These are phyloP conservation scores for Crucihimalaya himalaica DNA, from an alignment of 345 rosid genomes.

Conservation along the genomic window DNA sequence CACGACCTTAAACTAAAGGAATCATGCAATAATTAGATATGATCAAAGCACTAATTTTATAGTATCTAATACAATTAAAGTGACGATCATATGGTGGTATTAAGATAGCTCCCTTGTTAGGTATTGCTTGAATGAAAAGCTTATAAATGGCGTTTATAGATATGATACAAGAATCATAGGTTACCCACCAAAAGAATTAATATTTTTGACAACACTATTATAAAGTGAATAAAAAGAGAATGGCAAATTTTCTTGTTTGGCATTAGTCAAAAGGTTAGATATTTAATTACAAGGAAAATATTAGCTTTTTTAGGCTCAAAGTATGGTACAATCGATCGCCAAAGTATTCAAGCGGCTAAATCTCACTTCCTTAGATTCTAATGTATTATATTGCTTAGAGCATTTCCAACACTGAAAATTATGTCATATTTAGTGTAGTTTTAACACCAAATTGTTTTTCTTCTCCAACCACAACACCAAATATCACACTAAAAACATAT, in stretches of 20 bases:
- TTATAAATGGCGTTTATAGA: constrained; percentile 43
- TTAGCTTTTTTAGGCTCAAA: constrained; percentile 25
- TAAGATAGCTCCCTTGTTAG: constrained; percentile 47
- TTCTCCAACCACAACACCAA: not conserved
- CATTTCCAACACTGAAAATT: too few species aligned
- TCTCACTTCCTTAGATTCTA: constrained; percentile 31
- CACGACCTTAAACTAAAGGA: constrained; percentile 39
- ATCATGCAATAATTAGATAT: constrained; percentile 47
- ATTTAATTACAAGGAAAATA: constrained; percentile 22
- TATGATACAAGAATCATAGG: constrained; percentile 31
- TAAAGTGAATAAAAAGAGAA: constrained; percentile 42
- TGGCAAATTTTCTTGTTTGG: constrained; percentile 30
- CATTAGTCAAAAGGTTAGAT: constrained; percentile 52
- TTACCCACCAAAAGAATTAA: constrained; percentile 13
- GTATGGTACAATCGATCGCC: constrained; percentile 24
- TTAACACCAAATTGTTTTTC: not conserved
- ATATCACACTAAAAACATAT: not conserved
- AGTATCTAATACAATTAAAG: constrained; percentile 28
- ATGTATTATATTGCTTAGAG: constrained; percentile 14
- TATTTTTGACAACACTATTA: constrained; percentile 27
- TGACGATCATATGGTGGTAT: constrained; percentile 35
- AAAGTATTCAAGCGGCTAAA: constrained; percentile 40
- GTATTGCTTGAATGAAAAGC: constrained; percentile 43
- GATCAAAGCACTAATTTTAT: constrained; percentile 37
- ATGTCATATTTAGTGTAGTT: not conserved